A percentile compares a stretch with the other conserved stretches of the same genome.
Conservation (phyloP, 352 stramenopile genomes). For the Phytophthora pisi region DNA sequence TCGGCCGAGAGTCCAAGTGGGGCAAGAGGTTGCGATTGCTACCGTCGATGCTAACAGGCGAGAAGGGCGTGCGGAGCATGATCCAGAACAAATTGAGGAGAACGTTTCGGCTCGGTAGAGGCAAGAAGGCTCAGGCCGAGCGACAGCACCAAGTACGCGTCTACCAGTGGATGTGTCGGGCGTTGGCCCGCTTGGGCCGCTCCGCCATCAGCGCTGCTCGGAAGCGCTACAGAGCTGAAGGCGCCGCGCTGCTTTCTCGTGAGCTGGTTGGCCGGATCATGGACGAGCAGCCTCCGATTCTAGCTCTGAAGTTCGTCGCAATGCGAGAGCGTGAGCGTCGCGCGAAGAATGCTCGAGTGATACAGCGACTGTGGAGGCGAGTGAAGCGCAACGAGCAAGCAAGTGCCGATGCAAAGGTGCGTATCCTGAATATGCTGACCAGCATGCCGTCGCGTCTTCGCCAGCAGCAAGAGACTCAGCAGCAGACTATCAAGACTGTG, state of each 20-base stretch:
- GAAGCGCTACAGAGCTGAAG: conserved; percentile 20
- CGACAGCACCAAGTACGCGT: conserved; percentile 16
- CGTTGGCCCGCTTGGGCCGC: conserved; percentile 27
- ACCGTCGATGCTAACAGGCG: conserved; percentile 13
- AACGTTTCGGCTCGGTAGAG: conserved; percentile 12
- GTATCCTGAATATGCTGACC: conserved; percentile 34
- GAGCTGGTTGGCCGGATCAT: conserved; percentile 14
- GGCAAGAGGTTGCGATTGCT: conserved; percentile 14
- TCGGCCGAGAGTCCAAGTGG: conserved; percentile 21
- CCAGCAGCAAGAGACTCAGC: conserved; percentile 18
- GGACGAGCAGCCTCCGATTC: conserved; percentile 4
- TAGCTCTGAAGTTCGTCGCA: conserved; percentile 8
- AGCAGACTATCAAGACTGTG: conserved; percentile 6
- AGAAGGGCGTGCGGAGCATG: conserved; percentile 20
- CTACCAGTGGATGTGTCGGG: conserved; percentile 24
- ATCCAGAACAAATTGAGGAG: conserved; percentile 22
- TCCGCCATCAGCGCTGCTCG: conserved; percentile 18
- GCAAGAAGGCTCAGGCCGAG: conserved; percentile 15
- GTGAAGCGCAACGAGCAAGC: conserved; percentile 19
- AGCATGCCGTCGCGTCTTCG: conserved; percentile 24
- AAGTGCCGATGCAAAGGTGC: conserved; percentile 25
- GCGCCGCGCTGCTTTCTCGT: conserved; percentile 9
- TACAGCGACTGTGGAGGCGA: conserved; percentile 37
- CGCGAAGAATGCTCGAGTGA: conserved; percentile 8
- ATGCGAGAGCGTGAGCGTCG: conserved; percentile 14